These are phyloP conservation scores for Myxozyma geophila DNA, from an alignment of 805 yeast genomes.

Conservation along the genomic window DNA sequence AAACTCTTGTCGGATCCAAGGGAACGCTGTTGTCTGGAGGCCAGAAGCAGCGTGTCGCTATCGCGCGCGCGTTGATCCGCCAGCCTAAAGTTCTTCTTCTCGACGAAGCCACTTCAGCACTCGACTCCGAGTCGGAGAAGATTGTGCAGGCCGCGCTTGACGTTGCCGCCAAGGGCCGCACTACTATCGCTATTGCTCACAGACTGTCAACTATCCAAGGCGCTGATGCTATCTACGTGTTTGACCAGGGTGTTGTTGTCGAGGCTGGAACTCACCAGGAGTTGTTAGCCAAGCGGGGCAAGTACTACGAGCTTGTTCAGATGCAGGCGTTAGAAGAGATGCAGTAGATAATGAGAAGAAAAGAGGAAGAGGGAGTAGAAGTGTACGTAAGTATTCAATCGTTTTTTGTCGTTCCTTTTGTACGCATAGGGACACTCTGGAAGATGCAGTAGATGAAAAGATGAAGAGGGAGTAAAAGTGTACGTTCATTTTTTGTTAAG, in stretches of 20 bases:
- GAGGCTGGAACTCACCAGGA: constrained; percentile 57
- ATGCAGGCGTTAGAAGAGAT: constrained; percentile 52
- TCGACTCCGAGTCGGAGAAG: constrained; percentile 65
- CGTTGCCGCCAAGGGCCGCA: constrained; percentile 63
- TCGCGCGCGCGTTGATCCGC: constrained; percentile 65
- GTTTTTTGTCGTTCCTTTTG: neutral
- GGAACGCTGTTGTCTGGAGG: constrained; percentile 65
- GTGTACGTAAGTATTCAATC: neutral
- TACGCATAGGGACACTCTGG: no score
- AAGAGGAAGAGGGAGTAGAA: neutral
- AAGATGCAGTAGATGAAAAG: constrained; percentile 37
- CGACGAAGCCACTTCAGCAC: constrained; percentile 63
- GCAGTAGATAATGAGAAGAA: neutral
- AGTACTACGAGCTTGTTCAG: constrained; percentile 49
- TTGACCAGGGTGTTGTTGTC: constrained; percentile 58
- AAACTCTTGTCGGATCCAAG: constrained; percentile 54
- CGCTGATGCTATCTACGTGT: constrained; percentile 57
- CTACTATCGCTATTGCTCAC: constrained; percentile 77
- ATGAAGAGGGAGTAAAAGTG: neutral
- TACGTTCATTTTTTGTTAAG: no score
- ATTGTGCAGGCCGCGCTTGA: constrained; percentile 66
- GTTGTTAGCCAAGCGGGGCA: constrained; percentile 47
- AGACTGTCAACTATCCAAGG: constrained; percentile 63
- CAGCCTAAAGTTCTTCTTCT: constrained; percentile 60
- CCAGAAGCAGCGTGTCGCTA: constrained; percentile 67